phyloP scores from a whole-genome alignment of 257 asterid species.

The Cynanchum wilfordii region DNA sequence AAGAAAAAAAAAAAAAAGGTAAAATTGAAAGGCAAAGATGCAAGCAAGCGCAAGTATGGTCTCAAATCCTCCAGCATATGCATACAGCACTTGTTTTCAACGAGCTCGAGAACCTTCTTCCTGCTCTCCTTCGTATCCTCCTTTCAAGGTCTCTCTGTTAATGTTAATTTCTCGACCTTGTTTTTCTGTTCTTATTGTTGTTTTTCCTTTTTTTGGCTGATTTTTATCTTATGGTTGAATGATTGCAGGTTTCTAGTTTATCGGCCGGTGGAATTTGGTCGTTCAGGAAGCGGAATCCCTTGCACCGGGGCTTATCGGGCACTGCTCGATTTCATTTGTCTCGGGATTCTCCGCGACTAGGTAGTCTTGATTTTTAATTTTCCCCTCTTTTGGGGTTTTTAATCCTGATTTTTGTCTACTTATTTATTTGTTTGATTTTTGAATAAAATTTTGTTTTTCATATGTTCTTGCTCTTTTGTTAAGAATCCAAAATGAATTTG shows the following conservation, averaged over 20 bases:
- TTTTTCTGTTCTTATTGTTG: too few species aligned
- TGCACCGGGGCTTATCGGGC: neutral
- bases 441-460: neutral
- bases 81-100: conserved; percentile 22
- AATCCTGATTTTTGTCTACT: neutral
- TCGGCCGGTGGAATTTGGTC: conserved; percentile 11
- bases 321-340: conserved; percentile 4
- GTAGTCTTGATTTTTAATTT: neutral
- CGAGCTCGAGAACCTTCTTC: conserved; percentile 38
- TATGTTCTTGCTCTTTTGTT: neutral
- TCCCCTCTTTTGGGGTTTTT: too few species aligned
- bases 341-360: conserved; percentile 2
- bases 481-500: neutral
- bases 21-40: conserved; percentile 3
- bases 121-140: conserved; percentile 32
- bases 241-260: conserved; percentile 19
- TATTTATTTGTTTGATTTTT: neutral
- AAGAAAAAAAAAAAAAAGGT: too few species aligned
- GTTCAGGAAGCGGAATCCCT: conserved; percentile 8
- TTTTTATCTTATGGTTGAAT: neutral
- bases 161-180: neutral
- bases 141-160: conserved; percentile 12
- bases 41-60: conserved; percentile 35
- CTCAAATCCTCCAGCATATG: conserved; percentile 32
- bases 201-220: neutral